Conservation (phyloP, 2,329 filamentous ascomycete species). For the Paracoccidioides brasiliensis region DNA sequence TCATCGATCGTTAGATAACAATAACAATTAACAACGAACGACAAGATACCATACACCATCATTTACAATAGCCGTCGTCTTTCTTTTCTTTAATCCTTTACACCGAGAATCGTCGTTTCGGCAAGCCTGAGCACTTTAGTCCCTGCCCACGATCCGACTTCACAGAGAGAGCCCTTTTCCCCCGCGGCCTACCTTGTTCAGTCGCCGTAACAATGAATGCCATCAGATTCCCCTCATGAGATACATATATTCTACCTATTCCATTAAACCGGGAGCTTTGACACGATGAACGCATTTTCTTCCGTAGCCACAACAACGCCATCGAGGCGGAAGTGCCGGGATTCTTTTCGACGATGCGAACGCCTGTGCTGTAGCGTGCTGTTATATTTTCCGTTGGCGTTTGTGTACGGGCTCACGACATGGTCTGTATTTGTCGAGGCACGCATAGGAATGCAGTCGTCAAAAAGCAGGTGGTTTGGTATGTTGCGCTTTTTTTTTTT, state of each 20-base stretch:
- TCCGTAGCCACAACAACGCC: slow-evolving; percentile 22
- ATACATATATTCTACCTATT: background rate
- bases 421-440: slow-evolving; percentile 88
- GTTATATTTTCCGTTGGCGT: slow-evolving; percentile 73
- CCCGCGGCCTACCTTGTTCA: background rate
- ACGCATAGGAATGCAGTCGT: slow-evolving; percentile 50
- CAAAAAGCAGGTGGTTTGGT: slow-evolving; percentile 37
- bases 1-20: no score
- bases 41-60: no score
- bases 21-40: no score
- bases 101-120: background rate
- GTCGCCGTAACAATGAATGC: background rate
- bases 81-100: background rate
- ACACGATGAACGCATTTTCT: slow-evolving; percentile 26
- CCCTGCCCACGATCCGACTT: background rate
- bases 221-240: background rate
- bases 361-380: slow-evolving; percentile 68
- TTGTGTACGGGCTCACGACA: slow-evolving; percentile 79
- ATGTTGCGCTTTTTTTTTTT: slow-evolving; percentile 9
- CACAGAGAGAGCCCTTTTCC: no score
- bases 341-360: slow-evolving; percentile 46
- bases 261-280: background rate
- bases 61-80: background rate
- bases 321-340: slow-evolving; percentile 29
- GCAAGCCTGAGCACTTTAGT: background rate